Percentiles rank a stretch among this genome's conserved stretches.
These are phyloP conservation scores for Talaromyces amestolkiae DNA, from an alignment of 2,329 filamentous ascomycete species.

Conservation along the genomic window DNA sequence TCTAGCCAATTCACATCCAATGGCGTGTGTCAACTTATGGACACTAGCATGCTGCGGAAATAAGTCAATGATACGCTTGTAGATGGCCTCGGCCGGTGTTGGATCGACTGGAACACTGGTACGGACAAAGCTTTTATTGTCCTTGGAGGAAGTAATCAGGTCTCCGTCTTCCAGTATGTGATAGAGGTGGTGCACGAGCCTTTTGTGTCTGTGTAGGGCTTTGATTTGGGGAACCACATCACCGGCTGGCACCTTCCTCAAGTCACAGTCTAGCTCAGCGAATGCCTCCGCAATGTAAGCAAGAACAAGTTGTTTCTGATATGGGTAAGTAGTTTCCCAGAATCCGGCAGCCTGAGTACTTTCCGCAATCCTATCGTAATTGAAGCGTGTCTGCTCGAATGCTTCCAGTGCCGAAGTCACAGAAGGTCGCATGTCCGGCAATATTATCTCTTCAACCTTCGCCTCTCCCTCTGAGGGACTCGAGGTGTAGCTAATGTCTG, in stretches of 20 bases:
- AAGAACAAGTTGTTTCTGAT: not conserved
- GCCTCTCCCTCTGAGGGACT: too few species aligned
- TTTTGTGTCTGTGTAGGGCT: not conserved
- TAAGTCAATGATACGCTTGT: conserved; percentile 28
- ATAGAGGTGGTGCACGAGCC: not conserved
- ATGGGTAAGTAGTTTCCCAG: not conserved
- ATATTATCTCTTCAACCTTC: too few species aligned
- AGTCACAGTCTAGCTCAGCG: not conserved
- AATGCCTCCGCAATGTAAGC: not conserved
- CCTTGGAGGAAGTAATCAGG: too few species aligned
- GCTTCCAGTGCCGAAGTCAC: too few species aligned
- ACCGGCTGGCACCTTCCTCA: not conserved
- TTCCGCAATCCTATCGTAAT: not conserved
- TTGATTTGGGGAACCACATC: not conserved
- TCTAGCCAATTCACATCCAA: conserved; percentile 23
- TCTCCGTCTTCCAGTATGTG: not conserved
- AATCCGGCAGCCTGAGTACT: not conserved
- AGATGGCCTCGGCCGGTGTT: conserved; percentile 25
- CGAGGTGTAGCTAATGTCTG: too few species aligned
- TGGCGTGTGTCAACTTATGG: conserved; percentile 26
- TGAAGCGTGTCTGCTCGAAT: too few species aligned
- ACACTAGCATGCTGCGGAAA: conserved; percentile 30
- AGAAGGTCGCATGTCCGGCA: too few species aligned
- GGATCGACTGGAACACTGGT: conserved; percentile 27
- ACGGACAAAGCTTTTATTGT: conserved; percentile 24